Evolutionary conservation across 177 flowering plant genomes (phyloP).

Genomic region (Telopea speciosissima): DNA sequence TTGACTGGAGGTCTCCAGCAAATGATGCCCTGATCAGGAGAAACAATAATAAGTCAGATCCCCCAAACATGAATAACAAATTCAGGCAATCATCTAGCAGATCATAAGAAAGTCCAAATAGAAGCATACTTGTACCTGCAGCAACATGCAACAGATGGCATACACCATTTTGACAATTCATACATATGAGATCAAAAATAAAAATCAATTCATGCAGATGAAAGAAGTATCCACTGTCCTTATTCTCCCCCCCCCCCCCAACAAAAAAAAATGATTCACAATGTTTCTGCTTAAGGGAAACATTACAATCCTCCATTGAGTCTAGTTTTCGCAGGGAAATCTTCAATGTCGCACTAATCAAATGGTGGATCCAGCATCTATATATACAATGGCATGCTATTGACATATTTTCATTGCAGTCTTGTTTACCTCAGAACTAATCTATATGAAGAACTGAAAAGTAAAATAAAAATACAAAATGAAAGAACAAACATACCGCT

Average conservation of each 20-base stretch:
- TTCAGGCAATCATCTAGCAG: neutral
- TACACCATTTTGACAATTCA: neutral
- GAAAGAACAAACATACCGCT: slow-evolving; percentile 37
- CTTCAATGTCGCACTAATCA: neutral
- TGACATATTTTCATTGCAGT: slow-evolving; percentile 2
- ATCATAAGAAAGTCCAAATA: neutral
- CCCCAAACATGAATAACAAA: neutral
- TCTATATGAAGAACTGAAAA: neutral
- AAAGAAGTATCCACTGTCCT: neutral
- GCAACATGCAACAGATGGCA: neutral
- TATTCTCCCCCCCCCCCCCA: no score
- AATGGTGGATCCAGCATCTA: neutral
- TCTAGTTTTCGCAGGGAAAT: no score
- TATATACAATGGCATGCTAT: neutral
- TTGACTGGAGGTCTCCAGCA: slow-evolving; percentile 91
- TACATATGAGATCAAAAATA: no score
- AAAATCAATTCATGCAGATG: neutral
- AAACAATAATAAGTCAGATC: slow-evolving; percentile 1
- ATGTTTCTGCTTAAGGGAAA: neutral
- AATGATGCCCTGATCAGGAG: slow-evolving; percentile 59
- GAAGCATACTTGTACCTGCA: neutral
- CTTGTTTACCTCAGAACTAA: neutral
- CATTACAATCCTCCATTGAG: neutral
- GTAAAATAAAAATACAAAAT: neutral
- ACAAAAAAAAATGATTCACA: neutral